These are phyloP conservation scores for Wickerhamiella cacticola DNA, from an alignment of 805 yeast genomes.

Conservation along the genomic window DNA sequence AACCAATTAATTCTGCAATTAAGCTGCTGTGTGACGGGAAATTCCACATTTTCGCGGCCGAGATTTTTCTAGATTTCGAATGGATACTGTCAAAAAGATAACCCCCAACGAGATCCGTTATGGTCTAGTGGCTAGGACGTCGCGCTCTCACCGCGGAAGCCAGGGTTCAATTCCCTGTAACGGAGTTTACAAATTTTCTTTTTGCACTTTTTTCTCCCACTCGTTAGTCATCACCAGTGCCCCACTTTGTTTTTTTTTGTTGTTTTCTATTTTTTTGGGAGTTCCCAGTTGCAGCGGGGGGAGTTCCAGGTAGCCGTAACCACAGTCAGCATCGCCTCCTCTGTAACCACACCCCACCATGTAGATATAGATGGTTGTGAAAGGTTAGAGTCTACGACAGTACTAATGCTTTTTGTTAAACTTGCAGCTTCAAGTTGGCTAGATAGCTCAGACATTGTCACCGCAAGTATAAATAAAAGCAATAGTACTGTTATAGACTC, in stretches of 20 bases:
- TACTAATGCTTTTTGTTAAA: too few species aligned
- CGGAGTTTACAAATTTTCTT: constrained; percentile 7
- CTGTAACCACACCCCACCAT: too few species aligned
- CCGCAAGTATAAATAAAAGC: too few species aligned
- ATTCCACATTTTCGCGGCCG: background rate
- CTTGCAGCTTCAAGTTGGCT: too few species aligned
- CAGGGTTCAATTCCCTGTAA: constrained; percentile 13
- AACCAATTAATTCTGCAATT: too few species aligned
- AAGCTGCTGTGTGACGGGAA: background rate
- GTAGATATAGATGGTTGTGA: too few species aligned
- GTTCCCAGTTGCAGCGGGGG: background rate
- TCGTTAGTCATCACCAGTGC: too few species aligned
- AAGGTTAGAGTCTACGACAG: too few species aligned
- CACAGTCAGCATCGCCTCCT: too few species aligned
- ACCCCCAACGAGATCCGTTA: constrained; percentile 2
- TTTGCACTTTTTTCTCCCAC: background rate
- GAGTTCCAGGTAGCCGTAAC: too few species aligned
- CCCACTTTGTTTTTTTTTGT: background rate
- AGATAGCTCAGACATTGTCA: too few species aligned
- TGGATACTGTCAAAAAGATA: background rate
- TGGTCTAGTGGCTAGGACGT: constrained; percentile 14
- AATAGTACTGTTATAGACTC: too few species aligned
- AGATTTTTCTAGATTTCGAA: background rate
- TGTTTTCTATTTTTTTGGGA: background rate
- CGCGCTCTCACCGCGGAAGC: constrained; percentile 14